These are phyloP conservation scores for Cajanus cajan DNA, from an alignment of 306 rosid species.

Conservation along the genomic window DNA sequence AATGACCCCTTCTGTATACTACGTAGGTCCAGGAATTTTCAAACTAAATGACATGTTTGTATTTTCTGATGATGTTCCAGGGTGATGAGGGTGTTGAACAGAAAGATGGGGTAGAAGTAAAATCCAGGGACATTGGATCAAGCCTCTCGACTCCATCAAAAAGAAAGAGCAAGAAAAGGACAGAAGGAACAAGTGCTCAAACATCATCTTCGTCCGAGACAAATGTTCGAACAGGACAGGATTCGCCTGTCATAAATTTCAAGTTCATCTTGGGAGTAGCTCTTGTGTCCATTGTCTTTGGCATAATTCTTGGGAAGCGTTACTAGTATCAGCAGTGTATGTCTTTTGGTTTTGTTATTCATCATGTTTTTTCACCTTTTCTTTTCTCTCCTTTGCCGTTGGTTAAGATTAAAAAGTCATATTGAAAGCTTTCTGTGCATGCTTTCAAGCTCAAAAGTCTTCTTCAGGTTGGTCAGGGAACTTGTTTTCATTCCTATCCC, in stretches of 20 bases:
- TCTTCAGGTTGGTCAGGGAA: constrained; percentile 59
- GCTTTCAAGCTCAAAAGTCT: constrained; percentile 44
- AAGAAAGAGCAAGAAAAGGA: constrained; percentile 78
- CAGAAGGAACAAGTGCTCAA: constrained; percentile 60
- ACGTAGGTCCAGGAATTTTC: neutral
- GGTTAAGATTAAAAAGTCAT: constrained; percentile 23
- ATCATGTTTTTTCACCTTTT: neutral
- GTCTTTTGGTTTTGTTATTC: constrained; percentile 28
- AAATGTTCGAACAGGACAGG: constrained; percentile 40
- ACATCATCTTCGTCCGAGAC: constrained; percentile 52
- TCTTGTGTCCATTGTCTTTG: constrained; percentile 67
- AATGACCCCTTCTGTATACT: neutral
- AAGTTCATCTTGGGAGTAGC: constrained; percentile 74
- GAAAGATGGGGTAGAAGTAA: constrained; percentile 59
- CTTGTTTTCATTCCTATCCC: constrained; percentile 58
- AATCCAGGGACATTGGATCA: constrained; percentile 85
- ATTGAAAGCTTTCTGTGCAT: constrained; percentile 51
- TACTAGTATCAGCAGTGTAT: constrained; percentile 44
- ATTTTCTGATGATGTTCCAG: constrained; percentile 46
- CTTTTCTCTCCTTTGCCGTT: constrained; percentile 17
- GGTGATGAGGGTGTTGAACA: constrained; percentile 45
- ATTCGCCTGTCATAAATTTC: constrained; percentile 49
- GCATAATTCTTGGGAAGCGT: constrained; percentile 81
- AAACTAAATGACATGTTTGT: constrained; percentile 1
- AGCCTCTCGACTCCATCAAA: constrained; percentile 62